These are phyloP conservation scores for Microascus cirrosus DNA, from an alignment of 2,329 filamentous ascomycete species.

Conservation along the genomic window DNA sequence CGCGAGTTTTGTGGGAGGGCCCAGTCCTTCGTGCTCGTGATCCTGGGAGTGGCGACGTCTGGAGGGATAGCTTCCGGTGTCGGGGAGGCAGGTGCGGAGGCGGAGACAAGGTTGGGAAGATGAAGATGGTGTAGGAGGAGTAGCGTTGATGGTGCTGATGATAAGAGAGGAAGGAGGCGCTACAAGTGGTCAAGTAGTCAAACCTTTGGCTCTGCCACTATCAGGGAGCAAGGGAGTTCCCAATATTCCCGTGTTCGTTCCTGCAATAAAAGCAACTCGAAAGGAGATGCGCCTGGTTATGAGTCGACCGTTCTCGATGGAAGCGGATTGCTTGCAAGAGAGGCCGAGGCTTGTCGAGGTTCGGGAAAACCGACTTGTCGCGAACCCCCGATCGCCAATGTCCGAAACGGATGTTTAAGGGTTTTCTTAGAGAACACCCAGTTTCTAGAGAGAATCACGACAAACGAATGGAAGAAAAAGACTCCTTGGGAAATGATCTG, in stretches of 20 bases:
- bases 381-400: background rate
- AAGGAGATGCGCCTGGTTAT: background rate
- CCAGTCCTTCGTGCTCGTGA: constrained; percentile 4
- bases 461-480: background rate
- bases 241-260: background rate
- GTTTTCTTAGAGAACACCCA: background rate
- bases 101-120: constrained; percentile 10
- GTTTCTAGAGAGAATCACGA: background rate
- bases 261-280: background rate
- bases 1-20: background rate
- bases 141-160: constrained; percentile 20
- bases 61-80: constrained; percentile 3
- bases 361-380: background rate
- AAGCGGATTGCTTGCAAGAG: background rate
- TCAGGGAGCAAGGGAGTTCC: background rate
- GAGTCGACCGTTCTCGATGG: background rate
- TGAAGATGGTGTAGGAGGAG: constrained; percentile 15
- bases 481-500: constrained; percentile 3
- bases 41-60: background rate
- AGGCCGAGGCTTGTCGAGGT: background rate
- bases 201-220: constrained; percentile 5
- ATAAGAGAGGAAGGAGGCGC: constrained; percentile 12
- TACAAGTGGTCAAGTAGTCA: constrained; percentile 4
- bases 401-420: background rate
- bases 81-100: constrained; percentile 8